These are phyloP conservation scores for Monosporozyma yasuniensis DNA, from an alignment of 805 yeast species.

Conservation along the genomic window DNA sequence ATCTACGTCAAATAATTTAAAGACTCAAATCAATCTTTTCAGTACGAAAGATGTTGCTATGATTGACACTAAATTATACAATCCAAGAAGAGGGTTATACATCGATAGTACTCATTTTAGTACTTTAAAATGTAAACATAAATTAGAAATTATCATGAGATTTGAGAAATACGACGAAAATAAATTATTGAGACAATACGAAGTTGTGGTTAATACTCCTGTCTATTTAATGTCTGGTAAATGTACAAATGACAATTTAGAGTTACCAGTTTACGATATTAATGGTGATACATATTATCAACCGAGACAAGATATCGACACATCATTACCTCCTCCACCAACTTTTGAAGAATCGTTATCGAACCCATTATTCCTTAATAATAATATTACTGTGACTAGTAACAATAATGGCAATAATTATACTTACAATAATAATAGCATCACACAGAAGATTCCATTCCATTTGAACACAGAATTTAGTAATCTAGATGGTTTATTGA, in stretches of 20 bases:
- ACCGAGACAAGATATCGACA: conserved; percentile 12
- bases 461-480: neutral
- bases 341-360: conserved; percentile 59
- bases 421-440: neutral
- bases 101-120: conserved; percentile 56
- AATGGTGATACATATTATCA: conserved; percentile 4
- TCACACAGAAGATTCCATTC: neutral
- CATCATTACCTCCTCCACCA: conserved; percentile 29
- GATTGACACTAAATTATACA: conserved; percentile 17
- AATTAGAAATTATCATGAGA: conserved; percentile 62
- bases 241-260: conserved; percentile 32
- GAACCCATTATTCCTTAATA: conserved; percentile 35
- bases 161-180: conserved; percentile 49
- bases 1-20: neutral
- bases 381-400: neutral
- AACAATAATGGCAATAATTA: conserved; percentile 23
- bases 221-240: conserved; percentile 42
- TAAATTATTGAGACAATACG: conserved; percentile 58
- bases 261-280: conserved; percentile 32
- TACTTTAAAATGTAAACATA: conserved; percentile 54
- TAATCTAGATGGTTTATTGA: neutral
- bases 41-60: conserved; percentile 8
- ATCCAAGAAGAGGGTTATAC: conserved; percentile 35
- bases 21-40: neutral
- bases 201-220: conserved; percentile 74